A percentile compares a stretch with the other conserved stretches of the same genome.
Evolutionary conservation across 176 grass and related monocot genomes (phyloP).

Genomic region (Tuctoria greenei): DNA sequence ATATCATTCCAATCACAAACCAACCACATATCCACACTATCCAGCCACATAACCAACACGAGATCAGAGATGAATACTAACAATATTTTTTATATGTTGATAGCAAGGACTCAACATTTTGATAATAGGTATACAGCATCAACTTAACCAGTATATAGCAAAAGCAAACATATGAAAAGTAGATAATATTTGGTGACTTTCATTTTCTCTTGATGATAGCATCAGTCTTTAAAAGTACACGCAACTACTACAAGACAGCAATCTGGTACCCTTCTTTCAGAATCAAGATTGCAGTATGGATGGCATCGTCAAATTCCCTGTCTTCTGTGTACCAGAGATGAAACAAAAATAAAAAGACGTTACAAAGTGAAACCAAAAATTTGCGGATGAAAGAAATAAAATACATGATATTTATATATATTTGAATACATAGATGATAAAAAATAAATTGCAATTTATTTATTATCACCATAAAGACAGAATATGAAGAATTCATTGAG

Average conservation of each 20-base stretch:
- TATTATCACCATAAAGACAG: not conserved
- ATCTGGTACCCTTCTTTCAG: slow-evolving; percentile 91
- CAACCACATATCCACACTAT: too few species aligned
- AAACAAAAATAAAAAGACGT: slow-evolving; percentile 10
- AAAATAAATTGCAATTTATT: slow-evolving; percentile 23
- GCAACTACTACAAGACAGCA: not conserved
- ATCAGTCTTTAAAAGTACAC: too few species aligned
- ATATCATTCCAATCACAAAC: too few species aligned
- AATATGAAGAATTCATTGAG: not conserved
- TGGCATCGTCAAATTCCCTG: slow-evolving; percentile 99
- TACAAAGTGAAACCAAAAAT: slow-evolving; percentile 5
- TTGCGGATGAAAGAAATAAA: slow-evolving; percentile 5
- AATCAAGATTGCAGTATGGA: slow-evolving; percentile 95
- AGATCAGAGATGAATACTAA: too few species aligned
- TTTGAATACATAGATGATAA: not conserved
- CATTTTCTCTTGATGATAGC: too few species aligned
- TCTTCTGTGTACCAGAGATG: slow-evolving; percentile 79
- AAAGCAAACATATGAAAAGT: too few species aligned
- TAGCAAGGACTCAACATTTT: too few species aligned
- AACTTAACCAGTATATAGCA: too few species aligned
- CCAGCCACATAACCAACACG: too few species aligned
- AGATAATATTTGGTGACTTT: too few species aligned
- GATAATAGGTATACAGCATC: too few species aligned
- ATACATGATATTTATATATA: not conserved
- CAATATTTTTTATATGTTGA: too few species aligned